Percentiles rank a stretch among this genome's conserved stretches.
Evolutionary conservation across 164 flowering plant species (phyloP).

Genomic region (Protea cynaroides): DNA sequence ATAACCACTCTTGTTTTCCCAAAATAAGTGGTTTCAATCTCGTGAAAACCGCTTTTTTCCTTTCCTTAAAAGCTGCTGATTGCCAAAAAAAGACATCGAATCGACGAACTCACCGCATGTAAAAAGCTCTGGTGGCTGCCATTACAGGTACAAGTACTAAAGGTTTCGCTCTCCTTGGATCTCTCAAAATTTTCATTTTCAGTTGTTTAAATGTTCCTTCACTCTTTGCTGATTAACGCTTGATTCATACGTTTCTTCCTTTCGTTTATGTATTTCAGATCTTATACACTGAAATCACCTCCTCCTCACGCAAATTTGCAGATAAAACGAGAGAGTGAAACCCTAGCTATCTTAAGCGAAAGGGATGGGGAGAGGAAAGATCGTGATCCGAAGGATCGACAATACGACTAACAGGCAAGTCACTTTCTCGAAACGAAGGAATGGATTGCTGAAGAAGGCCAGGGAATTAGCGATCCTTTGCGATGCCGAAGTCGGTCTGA

Average conservation of each 20-base stretch:
- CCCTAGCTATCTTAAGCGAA: constrained; percentile 1
- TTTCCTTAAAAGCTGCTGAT: constrained; percentile 9
- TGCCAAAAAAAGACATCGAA: neutral
- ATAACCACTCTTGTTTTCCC: neutral
- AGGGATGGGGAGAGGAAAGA: constrained; percentile 80
- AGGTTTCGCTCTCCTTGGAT: neutral
- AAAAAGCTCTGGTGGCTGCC: neutral
- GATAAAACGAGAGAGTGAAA: neutral
- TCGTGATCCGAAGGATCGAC: constrained; percentile 63
- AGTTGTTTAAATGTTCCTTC: neutral
- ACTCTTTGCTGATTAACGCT: neutral
- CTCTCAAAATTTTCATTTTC: neutral
- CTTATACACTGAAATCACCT: too few relatives aligned
- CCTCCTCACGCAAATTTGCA: neutral
- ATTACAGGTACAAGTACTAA: neutral
- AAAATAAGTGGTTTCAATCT: constrained; percentile 9
- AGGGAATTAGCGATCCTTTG: constrained; percentile 71
- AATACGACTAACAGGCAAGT: constrained; percentile 75
- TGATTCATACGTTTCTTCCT: neutral
- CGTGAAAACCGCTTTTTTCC: constrained; percentile 1
- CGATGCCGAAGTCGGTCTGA: constrained; percentile 75
- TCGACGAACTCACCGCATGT: neutral
- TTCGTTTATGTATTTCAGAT: too few relatives aligned
- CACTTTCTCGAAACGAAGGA: constrained; percentile 74
- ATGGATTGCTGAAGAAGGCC: constrained; percentile 71